These are phyloP conservation scores for Leptosphaerulina australis DNA, from an alignment of 2,329 filamentous ascomycete genomes.

Conservation along the genomic window DNA sequence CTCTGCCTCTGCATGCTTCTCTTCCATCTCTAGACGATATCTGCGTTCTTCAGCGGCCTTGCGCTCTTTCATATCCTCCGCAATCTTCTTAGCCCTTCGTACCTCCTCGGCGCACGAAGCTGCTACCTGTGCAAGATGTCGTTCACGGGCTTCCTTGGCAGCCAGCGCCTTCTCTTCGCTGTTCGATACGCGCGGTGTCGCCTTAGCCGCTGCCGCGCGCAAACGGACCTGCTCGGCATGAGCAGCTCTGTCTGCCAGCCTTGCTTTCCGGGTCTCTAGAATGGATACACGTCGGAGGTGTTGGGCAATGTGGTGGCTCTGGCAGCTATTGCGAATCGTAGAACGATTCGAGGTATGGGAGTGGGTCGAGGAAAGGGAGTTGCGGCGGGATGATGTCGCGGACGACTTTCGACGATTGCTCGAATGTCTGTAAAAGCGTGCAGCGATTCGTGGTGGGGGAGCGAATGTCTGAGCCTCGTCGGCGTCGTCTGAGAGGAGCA, in stretches of 20 bases:
- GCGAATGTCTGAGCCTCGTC: conserved; percentile 56
- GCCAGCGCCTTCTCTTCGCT: conserved; percentile 79
- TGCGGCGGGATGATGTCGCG: conserved; percentile 77
- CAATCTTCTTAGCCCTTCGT: conserved; percentile 79
- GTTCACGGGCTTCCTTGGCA: conserved; percentile 77
- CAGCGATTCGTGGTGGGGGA: conserved; percentile 77
- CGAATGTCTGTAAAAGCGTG: conserved; percentile 72
- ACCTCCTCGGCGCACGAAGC: conserved; percentile 83
- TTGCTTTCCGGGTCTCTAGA: conserved; percentile 78
- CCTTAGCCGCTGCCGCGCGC: conserved; percentile 75
- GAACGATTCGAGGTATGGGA: conserved; percentile 70
- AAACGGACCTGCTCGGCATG: conserved; percentile 84
- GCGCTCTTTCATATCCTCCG: conserved; percentile 80
- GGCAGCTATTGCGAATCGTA: conserved; percentile 59
- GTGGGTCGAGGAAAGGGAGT: conserved; percentile 77
- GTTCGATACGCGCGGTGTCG: conserved; percentile 67
- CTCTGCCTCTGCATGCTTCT: conserved; percentile 78
- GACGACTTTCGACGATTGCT: conserved; percentile 74
- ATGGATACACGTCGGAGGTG: conserved; percentile 81
- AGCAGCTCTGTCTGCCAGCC: conserved; percentile 77
- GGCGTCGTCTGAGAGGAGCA: conserved; percentile 49
- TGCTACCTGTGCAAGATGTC: conserved; percentile 80
- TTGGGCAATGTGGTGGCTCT: conserved; percentile 79
- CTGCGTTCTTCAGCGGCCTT: conserved; percentile 74
- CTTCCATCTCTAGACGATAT: conserved; percentile 76